Evolutionary conservation across 192 early-diverging fungal species (phyloP).

Genomic region (Backusella australiensis): DNA sequence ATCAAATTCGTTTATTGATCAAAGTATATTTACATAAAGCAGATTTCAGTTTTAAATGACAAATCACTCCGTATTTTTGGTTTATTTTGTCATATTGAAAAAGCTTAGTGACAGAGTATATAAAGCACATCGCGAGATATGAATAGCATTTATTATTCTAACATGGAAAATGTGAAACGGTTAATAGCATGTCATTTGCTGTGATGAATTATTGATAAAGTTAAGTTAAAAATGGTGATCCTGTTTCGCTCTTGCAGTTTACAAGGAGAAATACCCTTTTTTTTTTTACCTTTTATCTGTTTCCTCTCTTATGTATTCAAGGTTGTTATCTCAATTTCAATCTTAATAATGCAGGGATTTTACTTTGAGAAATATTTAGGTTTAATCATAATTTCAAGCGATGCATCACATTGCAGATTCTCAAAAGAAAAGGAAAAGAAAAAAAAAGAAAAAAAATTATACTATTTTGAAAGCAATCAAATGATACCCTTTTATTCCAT

Average conservation of each 20-base stretch:
- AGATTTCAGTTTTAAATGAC: no score
- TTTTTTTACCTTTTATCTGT: no score
- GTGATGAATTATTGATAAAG: background rate
- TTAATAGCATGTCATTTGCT: no score
- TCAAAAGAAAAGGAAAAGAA: background rate
- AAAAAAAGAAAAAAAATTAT: background rate
- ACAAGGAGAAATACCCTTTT: no score
- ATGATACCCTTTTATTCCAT: background rate
- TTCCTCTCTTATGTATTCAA: background rate
- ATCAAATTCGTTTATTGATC: no score
- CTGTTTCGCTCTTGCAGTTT: background rate
- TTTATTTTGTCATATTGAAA: no score
- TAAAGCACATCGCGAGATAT: no score
- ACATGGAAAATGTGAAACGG: no score
- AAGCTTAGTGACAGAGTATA: no score
- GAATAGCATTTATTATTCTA: no score
- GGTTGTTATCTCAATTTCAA: background rate
- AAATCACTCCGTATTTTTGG: no score
- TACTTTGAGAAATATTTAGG: background rate
- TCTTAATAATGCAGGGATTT: slow-evolving; percentile 1
- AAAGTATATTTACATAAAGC: no score
- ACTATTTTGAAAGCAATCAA: background rate
- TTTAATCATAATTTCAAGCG: background rate
- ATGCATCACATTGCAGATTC: background rate
- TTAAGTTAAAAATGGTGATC: background rate